phyloP scores from a whole-genome alignment of 768 basidiomycete species.

The Roridomyces roridus region DNA sequence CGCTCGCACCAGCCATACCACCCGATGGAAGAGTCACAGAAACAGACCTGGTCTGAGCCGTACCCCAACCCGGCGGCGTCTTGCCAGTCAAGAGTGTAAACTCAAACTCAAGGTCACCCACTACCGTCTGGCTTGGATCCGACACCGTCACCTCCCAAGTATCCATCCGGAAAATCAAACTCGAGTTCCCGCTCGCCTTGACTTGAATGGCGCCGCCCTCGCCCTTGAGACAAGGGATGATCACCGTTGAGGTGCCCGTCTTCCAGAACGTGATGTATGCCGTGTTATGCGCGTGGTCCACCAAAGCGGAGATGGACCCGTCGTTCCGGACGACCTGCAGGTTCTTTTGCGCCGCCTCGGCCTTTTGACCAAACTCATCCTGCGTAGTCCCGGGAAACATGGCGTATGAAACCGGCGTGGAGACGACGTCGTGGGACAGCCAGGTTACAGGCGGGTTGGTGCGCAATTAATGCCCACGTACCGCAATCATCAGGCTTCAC shows the following conservation, averaged over 20 bases:
- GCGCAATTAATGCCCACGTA: too few relatives aligned
- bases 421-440: conserved; percentile 37
- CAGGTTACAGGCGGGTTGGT: too few relatives aligned
- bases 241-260: conserved; percentile 40
- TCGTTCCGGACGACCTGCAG: conserved; percentile 40
- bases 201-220: conserved; percentile 37
- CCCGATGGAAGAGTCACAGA: conserved; percentile 31
- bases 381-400: conserved; percentile 46
- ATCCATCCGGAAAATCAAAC: conserved; percentile 40
- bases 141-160: conserved; percentile 48
- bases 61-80: conserved; percentile 33
- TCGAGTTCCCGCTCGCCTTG: conserved; percentile 39
- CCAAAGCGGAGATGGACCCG: conserved; percentile 44
- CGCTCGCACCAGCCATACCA: conserved; percentile 31
- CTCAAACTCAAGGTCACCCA: conserved; percentile 28
- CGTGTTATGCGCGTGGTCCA: conserved; percentile 41
- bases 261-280: conserved; percentile 54
- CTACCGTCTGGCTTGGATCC: conserved; percentile 53
- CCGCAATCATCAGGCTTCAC: too few relatives aligned
- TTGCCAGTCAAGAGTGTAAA: conserved; percentile 30
- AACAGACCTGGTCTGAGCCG: conserved; percentile 37
- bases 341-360: conserved; percentile 10
- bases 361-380: conserved; percentile 35
- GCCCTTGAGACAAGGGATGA: conserved; percentile 31
- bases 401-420: conserved; percentile 41